A percentile compares a stretch with the other conserved stretches of the same genome.
These are phyloP conservation scores for Cenchrus purpureus DNA, from an alignment of 176 grass and related monocot genomes.

Conservation along the genomic window DNA sequence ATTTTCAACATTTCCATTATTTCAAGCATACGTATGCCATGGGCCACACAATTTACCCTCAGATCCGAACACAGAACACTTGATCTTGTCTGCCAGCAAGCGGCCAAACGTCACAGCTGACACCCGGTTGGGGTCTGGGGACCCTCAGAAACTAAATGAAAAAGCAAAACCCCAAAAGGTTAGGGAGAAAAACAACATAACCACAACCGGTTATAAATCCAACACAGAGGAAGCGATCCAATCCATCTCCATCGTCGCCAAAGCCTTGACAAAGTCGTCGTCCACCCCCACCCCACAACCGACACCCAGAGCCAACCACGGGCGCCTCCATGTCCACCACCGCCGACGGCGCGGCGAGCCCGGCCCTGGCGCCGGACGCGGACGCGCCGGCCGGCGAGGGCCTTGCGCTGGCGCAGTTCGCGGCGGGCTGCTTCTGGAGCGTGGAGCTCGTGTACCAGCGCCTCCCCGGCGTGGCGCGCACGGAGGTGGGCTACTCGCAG, in stretches of 20 bases:
- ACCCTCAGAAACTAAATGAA: not conserved
- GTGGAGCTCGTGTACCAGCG: constrained; percentile 90
- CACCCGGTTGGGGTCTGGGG: not conserved
- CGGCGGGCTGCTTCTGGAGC: constrained; percentile 95
- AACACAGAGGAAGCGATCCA: not conserved
- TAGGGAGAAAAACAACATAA: not conserved
- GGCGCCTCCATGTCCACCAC: not conserved
- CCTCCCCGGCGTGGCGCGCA: constrained; percentile 75
- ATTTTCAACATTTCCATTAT: not conserved
- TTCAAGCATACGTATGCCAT: not conserved
- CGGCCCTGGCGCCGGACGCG: constrained; percentile 56
- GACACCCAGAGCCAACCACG: not conserved
- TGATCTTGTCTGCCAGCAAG: not conserved
- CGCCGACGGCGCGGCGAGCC: constrained; percentile 17
- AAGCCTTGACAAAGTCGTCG: not conserved
- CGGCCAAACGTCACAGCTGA: not conserved
- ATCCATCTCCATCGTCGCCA: not conserved
- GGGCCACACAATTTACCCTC: not conserved
- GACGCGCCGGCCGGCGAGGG: constrained; percentile 59
- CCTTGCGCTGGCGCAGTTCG: constrained; percentile 81
- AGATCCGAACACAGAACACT: not conserved
- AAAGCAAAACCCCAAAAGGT: not conserved
- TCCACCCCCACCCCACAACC: not conserved
- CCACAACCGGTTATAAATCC: not conserved
- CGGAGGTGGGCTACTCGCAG: constrained; percentile 92